These are phyloP conservation scores for Diplotaxis tenuifolia DNA, from an alignment of 345 rosid species.

Conservation along the genomic window DNA sequence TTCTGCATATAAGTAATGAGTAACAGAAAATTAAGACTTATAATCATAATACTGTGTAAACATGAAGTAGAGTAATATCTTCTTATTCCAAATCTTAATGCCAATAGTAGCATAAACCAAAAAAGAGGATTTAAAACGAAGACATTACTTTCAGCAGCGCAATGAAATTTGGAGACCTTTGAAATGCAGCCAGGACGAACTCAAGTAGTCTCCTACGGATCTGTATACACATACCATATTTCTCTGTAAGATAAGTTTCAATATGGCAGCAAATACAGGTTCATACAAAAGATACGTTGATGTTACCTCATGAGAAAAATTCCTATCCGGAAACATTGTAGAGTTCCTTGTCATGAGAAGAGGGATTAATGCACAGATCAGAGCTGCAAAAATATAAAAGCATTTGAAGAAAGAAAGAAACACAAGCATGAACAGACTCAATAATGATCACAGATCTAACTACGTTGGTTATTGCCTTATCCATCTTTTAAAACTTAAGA, in stretches of 20 bases:
- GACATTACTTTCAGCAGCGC: slow-evolving; percentile 73
- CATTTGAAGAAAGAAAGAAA: neutral
- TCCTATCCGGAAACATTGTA: slow-evolving; percentile 70
- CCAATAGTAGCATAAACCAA: too few species aligned
- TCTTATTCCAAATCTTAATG: too few species aligned
- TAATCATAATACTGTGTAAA: neutral
- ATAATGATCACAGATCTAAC: neutral
- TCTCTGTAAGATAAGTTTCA: slow-evolving; percentile 1
- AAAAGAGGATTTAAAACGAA: neutral
- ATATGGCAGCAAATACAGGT: neutral
- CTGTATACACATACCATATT: slow-evolving; percentile 51
- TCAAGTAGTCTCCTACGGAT: slow-evolving; percentile 76
- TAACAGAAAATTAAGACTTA: neutral
- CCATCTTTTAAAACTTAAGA: neutral
- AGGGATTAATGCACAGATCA: slow-evolving; percentile 87
- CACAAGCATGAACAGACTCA: neutral
- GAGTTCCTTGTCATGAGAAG: slow-evolving; percentile 79
- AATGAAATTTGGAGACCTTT: slow-evolving; percentile 73
- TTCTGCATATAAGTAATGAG: slow-evolving; percentile 53
- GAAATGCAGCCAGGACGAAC: slow-evolving; percentile 89
- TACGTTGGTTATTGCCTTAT: neutral
- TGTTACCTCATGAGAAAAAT: slow-evolving; percentile 70
- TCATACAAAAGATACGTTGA: neutral
- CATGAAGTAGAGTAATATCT: too few species aligned
- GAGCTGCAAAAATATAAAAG: slow-evolving; percentile 52